Evolutionary conservation across 2,329 filamentous ascomycete species (phyloP).

Genomic region (Phoma herbarum): DNA sequence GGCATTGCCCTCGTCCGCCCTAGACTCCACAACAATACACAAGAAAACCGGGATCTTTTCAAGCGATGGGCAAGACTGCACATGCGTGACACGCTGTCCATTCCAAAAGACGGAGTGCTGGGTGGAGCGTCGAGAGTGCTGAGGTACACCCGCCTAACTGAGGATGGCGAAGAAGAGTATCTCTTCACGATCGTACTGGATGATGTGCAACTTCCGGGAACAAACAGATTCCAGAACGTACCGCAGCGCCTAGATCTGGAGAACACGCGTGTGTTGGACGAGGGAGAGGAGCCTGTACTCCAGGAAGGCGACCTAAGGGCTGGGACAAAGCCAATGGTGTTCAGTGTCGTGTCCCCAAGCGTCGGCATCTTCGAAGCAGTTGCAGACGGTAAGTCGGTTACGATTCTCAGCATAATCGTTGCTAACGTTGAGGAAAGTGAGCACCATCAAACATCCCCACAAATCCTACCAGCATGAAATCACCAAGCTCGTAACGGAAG

Average conservation of each 20-base stretch:
- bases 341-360: slow-evolving; percentile 8
- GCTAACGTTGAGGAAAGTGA: neutral
- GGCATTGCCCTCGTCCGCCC: slow-evolving; percentile 17
- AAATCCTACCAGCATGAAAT: slow-evolving; percentile 10
- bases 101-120: slow-evolving; percentile 3
- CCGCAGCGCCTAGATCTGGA: slow-evolving; percentile 20
- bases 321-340: slow-evolving; percentile 15
- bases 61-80: slow-evolving; percentile 17
- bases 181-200: slow-evolving; percentile 11
- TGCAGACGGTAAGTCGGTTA: neutral
- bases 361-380: slow-evolving; percentile 15
- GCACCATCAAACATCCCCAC: neutral
- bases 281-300: slow-evolving; percentile 15
- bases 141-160: slow-evolving; percentile 10
- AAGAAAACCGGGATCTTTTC: slow-evolving; percentile 12
- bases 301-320: neutral
- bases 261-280: slow-evolving; percentile 13
- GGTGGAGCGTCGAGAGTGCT: slow-evolving; percentile 3
- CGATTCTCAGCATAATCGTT: neutral
- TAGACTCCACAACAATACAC: slow-evolving; percentile 2
- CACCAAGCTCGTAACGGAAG: neutral
- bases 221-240: slow-evolving; percentile 1
- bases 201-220: slow-evolving; percentile 5
- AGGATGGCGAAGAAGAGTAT: slow-evolving; percentile 8
- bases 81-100: slow-evolving; percentile 8